phyloP scores from a whole-genome alignment of 805 yeast species.

The Lipomyces lipofer region DNA sequence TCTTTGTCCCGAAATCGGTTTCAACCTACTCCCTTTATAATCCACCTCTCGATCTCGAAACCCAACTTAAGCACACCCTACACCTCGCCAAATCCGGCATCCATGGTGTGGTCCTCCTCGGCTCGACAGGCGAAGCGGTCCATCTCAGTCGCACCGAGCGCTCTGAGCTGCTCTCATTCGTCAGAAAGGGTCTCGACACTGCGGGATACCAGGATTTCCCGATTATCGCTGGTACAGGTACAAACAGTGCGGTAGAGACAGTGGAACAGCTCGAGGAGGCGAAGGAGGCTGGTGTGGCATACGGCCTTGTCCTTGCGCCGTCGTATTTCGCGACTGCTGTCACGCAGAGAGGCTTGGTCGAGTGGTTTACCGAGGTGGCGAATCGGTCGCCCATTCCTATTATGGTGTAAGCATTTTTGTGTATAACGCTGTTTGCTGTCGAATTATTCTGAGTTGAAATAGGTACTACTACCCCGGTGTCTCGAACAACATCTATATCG shows the following conservation, averaged over 20 bases:
- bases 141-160: conserved; percentile 53
- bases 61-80: conserved; percentile 50
- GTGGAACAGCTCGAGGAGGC: conserved; percentile 38
- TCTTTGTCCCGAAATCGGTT: conserved; percentile 47
- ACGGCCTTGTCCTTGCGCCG: conserved; percentile 45
- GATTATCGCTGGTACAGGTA: conserved; percentile 53
- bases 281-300: conserved; percentile 37
- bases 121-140: conserved; percentile 59
- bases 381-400: conserved; percentile 47
- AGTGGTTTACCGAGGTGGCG: conserved; percentile 49
- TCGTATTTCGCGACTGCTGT: conserved; percentile 51
- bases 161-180: conserved; percentile 32
- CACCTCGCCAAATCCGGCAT: conserved; percentile 48
- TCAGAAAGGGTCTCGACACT: conserved; percentile 41
- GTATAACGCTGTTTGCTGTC: not conserved
- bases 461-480: conserved; percentile 53
- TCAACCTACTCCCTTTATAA: conserved; percentile 18
- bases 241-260: conserved; percentile 49
- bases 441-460: not conserved
- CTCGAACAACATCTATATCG: conserved; percentile 45
- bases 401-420: conserved; percentile 35
- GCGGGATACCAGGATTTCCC: conserved; percentile 45
- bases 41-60: conserved; percentile 44
- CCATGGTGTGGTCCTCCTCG: conserved; percentile 51
- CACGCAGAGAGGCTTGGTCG: conserved; percentile 49